phyloP scores from a whole-genome alignment of 257 asterid species.

The Scutellaria minor region DNA sequence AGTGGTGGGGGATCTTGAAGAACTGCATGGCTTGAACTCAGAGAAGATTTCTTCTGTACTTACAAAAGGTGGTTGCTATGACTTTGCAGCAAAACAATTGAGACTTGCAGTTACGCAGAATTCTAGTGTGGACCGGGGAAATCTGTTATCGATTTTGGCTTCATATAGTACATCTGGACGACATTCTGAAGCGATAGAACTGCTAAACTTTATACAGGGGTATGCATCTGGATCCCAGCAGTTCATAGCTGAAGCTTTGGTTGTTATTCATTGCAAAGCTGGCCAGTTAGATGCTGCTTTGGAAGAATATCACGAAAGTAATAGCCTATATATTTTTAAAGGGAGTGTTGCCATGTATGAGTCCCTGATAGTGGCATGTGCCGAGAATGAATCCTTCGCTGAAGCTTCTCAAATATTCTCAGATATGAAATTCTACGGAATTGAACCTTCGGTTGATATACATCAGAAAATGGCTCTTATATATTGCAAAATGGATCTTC shows the following conservation, averaged over 20 bases:
- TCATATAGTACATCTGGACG: constrained; percentile 87
- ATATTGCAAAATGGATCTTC: constrained; percentile 76
- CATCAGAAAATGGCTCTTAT: constrained; percentile 54
- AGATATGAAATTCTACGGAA: constrained; percentile 74
- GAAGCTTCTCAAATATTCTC: constrained; percentile 94
- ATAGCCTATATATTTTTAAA: constrained; percentile 37
- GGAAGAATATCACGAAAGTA: constrained; percentile 62
- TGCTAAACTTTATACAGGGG: constrained; percentile 68
- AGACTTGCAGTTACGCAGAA: constrained; percentile 66
- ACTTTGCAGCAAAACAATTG: constrained; percentile 73
- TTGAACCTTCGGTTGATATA: constrained; percentile 68
- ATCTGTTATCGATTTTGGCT: constrained; percentile 68
- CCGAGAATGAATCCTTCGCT: constrained; percentile 55
- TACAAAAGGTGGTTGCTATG: constrained; percentile 75
- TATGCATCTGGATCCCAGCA: constrained; percentile 57
- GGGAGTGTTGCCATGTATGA: constrained; percentile 67
- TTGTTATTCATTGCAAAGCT: constrained; percentile 84
- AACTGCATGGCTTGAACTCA: constrained; percentile 58
- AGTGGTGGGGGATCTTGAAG: constrained; percentile 74
- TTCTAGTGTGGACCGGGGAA: constrained; percentile 54
- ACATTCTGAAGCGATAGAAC: constrained; percentile 72
- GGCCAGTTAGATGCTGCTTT: constrained; percentile 75
- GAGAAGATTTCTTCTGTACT: constrained; percentile 72
- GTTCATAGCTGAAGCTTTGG: constrained; percentile 68
- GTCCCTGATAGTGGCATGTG: constrained; percentile 66